Conservation (phyloP, 345 rosid genomes). For the Rhizophora mangle region DNA sequence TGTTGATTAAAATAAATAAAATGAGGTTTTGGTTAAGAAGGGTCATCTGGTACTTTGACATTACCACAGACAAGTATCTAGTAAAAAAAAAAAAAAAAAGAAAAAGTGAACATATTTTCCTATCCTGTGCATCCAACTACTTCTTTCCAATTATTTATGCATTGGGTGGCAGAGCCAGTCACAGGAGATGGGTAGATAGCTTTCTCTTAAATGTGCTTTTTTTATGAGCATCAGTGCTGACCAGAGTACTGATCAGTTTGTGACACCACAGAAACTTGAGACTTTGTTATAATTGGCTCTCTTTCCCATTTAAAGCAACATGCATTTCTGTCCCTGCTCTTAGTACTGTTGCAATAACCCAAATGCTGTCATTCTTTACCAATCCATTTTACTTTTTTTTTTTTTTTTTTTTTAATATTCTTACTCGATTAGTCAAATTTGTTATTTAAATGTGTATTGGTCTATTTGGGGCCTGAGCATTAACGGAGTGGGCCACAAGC, state of each 20-base stretch:
- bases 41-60: not conserved
- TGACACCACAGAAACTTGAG: constrained; percentile 8
- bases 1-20: not conserved
- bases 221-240: no score
- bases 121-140: constrained; percentile 8
- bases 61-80: not conserved
- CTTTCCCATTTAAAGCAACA: constrained; percentile 29
- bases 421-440: constrained; percentile 23
- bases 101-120: not conserved
- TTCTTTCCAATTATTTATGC: constrained; percentile 22
- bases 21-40: not conserved
- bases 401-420: not conserved
- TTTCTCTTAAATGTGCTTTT: constrained; percentile 29
- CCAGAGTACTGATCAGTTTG: not conserved
- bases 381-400: not conserved
- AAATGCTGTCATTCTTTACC: not conserved
- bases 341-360: constrained; percentile 6
- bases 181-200: constrained; percentile 17
- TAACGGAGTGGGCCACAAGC: constrained; percentile 26
- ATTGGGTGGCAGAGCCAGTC: constrained; percentile 22
- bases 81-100: not conserved
- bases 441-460: constrained; percentile 15
- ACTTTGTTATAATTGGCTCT: not conserved
- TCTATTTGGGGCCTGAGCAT: constrained; percentile 17
- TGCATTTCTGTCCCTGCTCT: constrained; percentile 21